Evolutionary conservation across 768 basidiomycete species (phyloP), one percentile per base, ranked within the genome.

Genomic region (Collybia sordida): DNA sequence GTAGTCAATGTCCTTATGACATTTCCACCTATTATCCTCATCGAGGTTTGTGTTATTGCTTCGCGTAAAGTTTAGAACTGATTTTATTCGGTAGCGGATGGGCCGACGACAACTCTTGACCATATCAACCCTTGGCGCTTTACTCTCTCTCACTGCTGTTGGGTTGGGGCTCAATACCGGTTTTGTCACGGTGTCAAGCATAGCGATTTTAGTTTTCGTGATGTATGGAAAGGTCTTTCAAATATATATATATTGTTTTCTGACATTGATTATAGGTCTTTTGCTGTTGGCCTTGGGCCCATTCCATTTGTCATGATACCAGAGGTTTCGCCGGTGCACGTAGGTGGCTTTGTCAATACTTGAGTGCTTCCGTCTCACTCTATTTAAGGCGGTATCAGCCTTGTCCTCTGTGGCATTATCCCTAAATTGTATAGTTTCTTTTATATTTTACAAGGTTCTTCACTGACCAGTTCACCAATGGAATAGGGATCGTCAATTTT

Each of bases 241-340:
- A 24, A 21, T 43, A n/a, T n/a, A n/a, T n/a, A n/a, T 50, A 1
- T 37, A 45, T n/a, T 47, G 43, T 39, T 52, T 35, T 45, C 49
- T 31, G 52, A 28, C 5, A 34, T 50, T 31, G 42, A 41, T 31
- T 12, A 8, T 50, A 90, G 90, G 68, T 88, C 90, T 0, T 98
- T 95, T 66, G 90, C 94, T 1, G 69, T 88, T 27, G 96, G 95
- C 2, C 76, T 98, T 15, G 96, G 96, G 1, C 94, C 96, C 1
- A 72, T 98, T 27, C 95, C 96, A 0, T 98, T 94, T 62, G 83
- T 98, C 34, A 85, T 98, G 66, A 85, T 96, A 25, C 85, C 93
- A 14, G 94, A 98, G 62, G 83, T 97, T 18, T 87, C 93, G 2
- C 93, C 93, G 1, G 66, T 79, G 43, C 79, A 88, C 59, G 92